Evolutionary conservation across 345 rosid genomes (phyloP).

Genomic region (Euphorbia pulcherrima): DNA sequence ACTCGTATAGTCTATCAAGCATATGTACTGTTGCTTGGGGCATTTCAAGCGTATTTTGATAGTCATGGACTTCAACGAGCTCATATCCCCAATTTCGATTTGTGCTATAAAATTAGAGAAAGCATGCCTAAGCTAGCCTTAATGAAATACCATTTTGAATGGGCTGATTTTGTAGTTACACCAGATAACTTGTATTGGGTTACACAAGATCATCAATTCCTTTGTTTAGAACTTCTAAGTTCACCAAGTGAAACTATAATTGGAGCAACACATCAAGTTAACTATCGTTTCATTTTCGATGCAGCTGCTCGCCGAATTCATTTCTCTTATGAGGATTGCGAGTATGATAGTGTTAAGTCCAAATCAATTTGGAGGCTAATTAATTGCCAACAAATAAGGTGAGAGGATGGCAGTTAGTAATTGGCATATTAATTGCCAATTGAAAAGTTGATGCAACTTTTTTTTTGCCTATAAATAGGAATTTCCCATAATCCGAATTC

Average conservation of each 20-base stretch:
- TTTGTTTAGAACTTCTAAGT: neutral
- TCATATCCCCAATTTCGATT: neutral
- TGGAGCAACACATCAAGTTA: neutral
- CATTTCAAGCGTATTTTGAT: constrained; percentile 4
- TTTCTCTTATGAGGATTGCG: neutral
- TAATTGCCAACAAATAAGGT: no score
- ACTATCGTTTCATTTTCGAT: constrained; percentile 1
- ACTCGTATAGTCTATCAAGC: neutral
- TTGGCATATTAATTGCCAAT: no score
- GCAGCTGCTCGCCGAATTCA: neutral
- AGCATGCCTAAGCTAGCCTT: neutral
- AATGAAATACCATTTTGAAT: constrained; percentile 20
- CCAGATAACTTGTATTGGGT: neutral
- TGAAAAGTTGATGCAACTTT: no score
- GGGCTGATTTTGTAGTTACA: neutral
- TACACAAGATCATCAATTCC: neutral
- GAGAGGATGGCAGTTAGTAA: no score
- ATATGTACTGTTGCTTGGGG: neutral
- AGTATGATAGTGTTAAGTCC: neutral
- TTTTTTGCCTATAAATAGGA: no score
- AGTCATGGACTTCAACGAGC: neutral
- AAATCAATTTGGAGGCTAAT: no score
- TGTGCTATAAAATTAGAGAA: neutral
- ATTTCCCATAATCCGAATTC: no score
- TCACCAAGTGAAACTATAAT: neutral